phyloP scores from a whole-genome alignment of 2,329 filamentous ascomycete genomes.

The Ophiognomonia clavigignenti-juglandacearum region DNA sequence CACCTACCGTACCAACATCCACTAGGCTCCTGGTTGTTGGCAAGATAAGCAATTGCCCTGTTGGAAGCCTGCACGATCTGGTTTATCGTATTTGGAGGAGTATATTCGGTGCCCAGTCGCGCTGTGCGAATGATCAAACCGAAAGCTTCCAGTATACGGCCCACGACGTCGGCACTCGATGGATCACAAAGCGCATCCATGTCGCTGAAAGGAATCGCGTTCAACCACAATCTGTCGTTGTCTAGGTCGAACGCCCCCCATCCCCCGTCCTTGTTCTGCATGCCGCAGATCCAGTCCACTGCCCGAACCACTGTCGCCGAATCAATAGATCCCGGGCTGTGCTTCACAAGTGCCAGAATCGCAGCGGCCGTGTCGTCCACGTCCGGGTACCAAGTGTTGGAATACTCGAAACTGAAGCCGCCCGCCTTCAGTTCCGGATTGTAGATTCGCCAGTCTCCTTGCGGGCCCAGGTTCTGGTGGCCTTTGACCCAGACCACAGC shows the following conservation, averaged over 20 bases:
- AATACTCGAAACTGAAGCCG: conserved; percentile 27
- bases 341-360: conserved; percentile 24
- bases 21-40: conserved; percentile 19
- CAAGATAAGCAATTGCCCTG: conserved; percentile 22
- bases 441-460: conserved; percentile 27
- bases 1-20: conserved; percentile 30
- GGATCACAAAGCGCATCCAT: conserved; percentile 30
- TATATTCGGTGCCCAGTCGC: not conserved
- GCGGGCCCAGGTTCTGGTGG: conserved; percentile 21
- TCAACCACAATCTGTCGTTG: conserved; percentile 28
- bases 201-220: conserved; percentile 32
- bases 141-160: conserved; percentile 20
- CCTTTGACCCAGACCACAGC: conserved; percentile 18
- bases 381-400: conserved; percentile 28
- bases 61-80: conserved; percentile 8
- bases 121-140: conserved; percentile 8
- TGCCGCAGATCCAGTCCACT: conserved; percentile 26
- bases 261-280: conserved; percentile 32
- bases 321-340: conserved; percentile 14
- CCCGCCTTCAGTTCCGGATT: conserved; percentile 20
- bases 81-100: not conserved
- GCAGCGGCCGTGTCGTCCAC: conserved; percentile 28
- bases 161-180: conserved; percentile 28
- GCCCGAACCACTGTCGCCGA: conserved; percentile 7
- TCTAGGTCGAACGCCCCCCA: conserved; percentile 31